phyloP scores from a whole-genome alignment of 495 filamentous ascomycete genomes.

The Neurospora tetraspora region DNA sequence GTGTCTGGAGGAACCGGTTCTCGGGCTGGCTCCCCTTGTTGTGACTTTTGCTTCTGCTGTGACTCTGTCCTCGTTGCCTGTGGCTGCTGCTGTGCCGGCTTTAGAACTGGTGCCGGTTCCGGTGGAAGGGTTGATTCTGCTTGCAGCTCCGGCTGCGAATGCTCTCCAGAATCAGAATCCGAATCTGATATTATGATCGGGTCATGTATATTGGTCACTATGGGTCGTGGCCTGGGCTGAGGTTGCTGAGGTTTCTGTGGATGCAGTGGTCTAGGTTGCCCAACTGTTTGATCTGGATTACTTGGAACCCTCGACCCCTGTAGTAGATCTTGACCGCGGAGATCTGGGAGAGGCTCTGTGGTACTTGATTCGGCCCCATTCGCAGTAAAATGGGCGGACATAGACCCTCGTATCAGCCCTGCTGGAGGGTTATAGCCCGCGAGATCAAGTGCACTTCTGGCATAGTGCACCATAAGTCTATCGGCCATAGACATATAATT shows the following conservation, averaged over 20 bases:
- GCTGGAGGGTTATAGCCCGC: background rate
- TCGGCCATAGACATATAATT: background rate
- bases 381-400: background rate
- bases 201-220: background rate
- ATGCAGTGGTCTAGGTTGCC: background rate
- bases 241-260: background rate
- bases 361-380: background rate
- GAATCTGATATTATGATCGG: background rate
- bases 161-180: background rate
- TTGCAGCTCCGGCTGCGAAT: background rate
- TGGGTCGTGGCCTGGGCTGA: background rate
- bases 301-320: background rate
- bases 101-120: background rate
- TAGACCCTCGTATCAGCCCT: background rate
- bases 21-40: background rate
- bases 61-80: background rate
- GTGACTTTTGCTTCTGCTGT: background rate
- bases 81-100: background rate
- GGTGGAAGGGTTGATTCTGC: background rate
- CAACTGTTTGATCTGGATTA: background rate
- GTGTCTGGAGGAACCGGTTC: background rate
- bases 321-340: background rate
- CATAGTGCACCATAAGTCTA: background rate
- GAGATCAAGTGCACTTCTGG: background rate
- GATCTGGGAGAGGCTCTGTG: background rate